Evolutionary conservation across 225 moss, liverwort and hornwort species (phyloP), one percentile per base, ranked within the genome.

Genomic region (Sphagnum tenellum): DNA sequence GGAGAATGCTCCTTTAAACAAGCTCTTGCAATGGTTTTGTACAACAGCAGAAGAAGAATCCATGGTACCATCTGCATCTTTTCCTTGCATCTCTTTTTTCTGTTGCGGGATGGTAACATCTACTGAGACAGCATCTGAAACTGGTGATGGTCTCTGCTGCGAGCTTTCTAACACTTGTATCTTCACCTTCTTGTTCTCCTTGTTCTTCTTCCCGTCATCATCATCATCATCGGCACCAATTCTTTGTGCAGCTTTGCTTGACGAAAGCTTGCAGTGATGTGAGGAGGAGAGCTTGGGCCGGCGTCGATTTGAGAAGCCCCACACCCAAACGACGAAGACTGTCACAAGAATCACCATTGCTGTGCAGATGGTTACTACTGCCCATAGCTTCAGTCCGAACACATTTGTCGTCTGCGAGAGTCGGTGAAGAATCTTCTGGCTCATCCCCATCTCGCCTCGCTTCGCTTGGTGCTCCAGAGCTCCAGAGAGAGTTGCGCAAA

Each of bases 311-410:
- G 71, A 29, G 29, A 29, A 29, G 29, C 29, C 29, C 29, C 29
- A 96, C 0, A 86, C 62, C 73, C 82, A 85, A 5, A 96, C 74
- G 9, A 92, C 56, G 64, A 92, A 74, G 12, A 96, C 82, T 45
- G 90, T 87, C 12, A 87, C 74, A 7, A 90, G 65, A 48, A 90
- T 78, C 64, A 82, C 78, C 4, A 88, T 48, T 3, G 71, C 96
- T 2, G 77, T 29, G 29, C 29, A 90, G 54, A 90, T 71, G 65
- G 77, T 82, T 64, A 96, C 86, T 62, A 85, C 88, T 47, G 82
- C 75, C 96, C 96, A 96, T 8, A 96, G 72, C 72, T 92, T 96
- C 8, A 96, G 63, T 61, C 84, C 80, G 59, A 96, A 89, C 48
- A 96, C 77, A 71, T 66, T 72, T 8, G 96, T 92, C 81, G 70